Evolutionary conservation across 495 filamentous ascomycete genomes (phyloP), one percentile per base, ranked within the genome.

Genomic region (Penicillium malachiteum): DNA sequence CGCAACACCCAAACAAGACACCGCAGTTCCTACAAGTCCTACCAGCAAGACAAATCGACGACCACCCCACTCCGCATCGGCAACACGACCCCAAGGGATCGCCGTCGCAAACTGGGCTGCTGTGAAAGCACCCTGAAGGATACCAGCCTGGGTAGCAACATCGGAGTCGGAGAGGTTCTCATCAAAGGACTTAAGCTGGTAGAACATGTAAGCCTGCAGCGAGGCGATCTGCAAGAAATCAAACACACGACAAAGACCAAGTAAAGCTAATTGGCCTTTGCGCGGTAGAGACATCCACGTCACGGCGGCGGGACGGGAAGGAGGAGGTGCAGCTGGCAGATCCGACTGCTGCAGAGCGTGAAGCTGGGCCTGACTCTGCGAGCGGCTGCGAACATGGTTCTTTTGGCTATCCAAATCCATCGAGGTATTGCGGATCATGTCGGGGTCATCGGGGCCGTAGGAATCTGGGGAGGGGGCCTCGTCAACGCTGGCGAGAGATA

Each of bases 41-140:
- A 93, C 83, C 55, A 94, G 65, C 60, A 96, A 72, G 38, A 92
- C 88, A 32, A 84, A 87, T 67, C 90, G 91, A 18, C 90, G 80
- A 10, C 90, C 90, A 40, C 83, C 81, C 67, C 77, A 77, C 48
- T 83, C 79, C 3, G 84, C 83, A 70, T 94, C 90, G 3, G 89
- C 87, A 30, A 87, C 71, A 1, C 87, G 80, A 5, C 90, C 90
- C 90, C 90, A 94, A 18, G 89, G 65, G 68, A 95, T 89, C n/a
- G 88, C 89, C 1, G 90, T 93, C 26, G 89, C 76, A 68, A 91
- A 91, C 72, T 96, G 90, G 7, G 89, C 87, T 6, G 86, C 87
- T 0, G 89, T 89, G 65, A 94, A 96, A 55, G 83, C 83, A 34
- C 87, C 88, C 57, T 89, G 86, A 40, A 96, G 76, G 32, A 93